Conservation (phyloP, 352 stramenopile genomes). For the Phytophthora pseudosyringae region DNA sequence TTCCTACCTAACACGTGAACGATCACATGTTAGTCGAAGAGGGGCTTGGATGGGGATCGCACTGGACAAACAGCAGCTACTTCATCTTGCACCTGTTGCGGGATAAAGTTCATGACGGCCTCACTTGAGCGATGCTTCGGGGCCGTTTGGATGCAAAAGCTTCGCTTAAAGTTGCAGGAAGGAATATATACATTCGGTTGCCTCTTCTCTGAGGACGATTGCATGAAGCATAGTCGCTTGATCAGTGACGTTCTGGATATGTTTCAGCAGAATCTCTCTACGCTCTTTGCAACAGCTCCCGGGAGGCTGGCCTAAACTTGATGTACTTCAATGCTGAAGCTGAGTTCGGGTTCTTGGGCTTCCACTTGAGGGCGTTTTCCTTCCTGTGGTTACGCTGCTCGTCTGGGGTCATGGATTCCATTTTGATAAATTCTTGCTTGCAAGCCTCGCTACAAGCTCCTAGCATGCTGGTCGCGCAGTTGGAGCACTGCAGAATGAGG, state of each 20-base stretch:
- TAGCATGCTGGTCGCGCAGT: conserved; percentile 42
- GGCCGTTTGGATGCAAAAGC: too few species aligned
- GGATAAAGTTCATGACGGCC: too few species aligned
- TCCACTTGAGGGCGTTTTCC: conserved; percentile 55
- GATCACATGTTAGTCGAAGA: too few species aligned
- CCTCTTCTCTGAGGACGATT: neutral
- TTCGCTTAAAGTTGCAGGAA: too few species aligned
- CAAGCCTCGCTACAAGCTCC: conserved; percentile 62
- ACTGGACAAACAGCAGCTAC: too few species aligned
- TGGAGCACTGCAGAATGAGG: conserved; percentile 63
- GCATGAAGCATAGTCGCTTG: neutral
- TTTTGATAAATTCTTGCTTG: conserved; percentile 59
- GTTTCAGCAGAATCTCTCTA: conserved; percentile 4
- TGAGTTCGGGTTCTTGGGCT: conserved; percentile 61
- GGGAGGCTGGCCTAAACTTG: conserved; percentile 53
- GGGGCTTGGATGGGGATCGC: too few species aligned
- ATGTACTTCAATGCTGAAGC: conserved; percentile 53
- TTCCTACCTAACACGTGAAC: too few species aligned
- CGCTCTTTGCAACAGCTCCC: conserved; percentile 18
- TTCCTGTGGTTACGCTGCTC: conserved; percentile 69
- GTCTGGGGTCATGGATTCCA: conserved; percentile 56
- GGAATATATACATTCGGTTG: too few species aligned
- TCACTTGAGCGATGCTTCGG: too few species aligned
- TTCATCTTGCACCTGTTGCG: too few species aligned
- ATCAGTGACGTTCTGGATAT: too few species aligned